Evolutionary conservation across 2,329 filamentous ascomycete species (phyloP).

Genomic region (Sporothrix variecibatus): DNA sequence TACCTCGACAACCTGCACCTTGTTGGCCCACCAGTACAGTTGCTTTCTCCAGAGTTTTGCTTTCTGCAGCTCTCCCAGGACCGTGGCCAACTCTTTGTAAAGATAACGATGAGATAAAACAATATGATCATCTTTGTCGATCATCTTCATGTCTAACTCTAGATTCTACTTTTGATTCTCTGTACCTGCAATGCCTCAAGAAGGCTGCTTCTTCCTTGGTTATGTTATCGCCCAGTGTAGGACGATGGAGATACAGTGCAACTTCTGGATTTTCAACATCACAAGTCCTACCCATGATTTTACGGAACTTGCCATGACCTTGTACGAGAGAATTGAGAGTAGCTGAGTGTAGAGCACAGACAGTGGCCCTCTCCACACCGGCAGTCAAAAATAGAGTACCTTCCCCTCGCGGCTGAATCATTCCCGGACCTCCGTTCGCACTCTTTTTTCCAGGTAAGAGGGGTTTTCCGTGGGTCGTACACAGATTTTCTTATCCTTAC

Average conservation of each 20-base stretch:
- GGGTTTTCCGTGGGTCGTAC: background rate
- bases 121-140: background rate
- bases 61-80: background rate
- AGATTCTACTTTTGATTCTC: background rate
- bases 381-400: background rate
- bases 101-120: background rate
- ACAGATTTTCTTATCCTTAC: background rate
- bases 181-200: background rate
- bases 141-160: background rate
- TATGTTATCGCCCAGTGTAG: background rate
- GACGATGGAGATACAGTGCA: background rate
- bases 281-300: background rate
- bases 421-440: background rate
- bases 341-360: background rate
- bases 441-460: too few species aligned
- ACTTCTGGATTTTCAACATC: background rate
- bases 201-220: background rate
- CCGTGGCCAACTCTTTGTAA: background rate
- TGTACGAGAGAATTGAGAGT: background rate
- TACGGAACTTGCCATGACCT: background rate
- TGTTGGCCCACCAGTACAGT: background rate
- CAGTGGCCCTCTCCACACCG: background rate
- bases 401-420: background rate
- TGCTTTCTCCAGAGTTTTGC: too few species aligned
- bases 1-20: background rate